phyloP scores from a whole-genome alignment of 129 eudicot species.

The Flaveria robusta region DNA sequence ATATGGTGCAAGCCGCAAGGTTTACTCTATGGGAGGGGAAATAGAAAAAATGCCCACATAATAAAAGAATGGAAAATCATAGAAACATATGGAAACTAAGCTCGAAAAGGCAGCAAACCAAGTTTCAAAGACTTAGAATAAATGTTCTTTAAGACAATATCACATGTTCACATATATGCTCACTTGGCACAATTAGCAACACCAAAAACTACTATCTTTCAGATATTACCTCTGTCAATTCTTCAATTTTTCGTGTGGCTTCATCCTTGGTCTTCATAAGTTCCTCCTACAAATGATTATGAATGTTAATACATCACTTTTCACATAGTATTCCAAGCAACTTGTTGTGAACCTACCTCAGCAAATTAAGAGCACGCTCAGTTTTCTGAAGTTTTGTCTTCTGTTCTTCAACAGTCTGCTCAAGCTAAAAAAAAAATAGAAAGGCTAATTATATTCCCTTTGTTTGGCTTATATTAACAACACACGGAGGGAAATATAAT shows the following conservation, averaged over 20 bases:
- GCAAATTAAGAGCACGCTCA: constrained; percentile 81
- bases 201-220: constrained; percentile 3
- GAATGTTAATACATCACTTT: constrained; percentile 8
- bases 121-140: not conserved
- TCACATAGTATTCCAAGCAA: constrained; percentile 22
- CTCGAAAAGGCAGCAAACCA: not conserved
- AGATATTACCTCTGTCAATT: constrained; percentile 56
- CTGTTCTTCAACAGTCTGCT: constrained; percentile 58
- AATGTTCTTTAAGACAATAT: constrained; percentile 14
- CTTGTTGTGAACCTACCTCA: constrained; percentile 51
- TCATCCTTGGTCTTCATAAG: constrained; percentile 71
- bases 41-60: not conserved
- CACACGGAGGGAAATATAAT: not conserved
- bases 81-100: not conserved
- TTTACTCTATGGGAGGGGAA: not conserved
- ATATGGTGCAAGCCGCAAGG: constrained; percentile 1
- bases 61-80: not conserved
- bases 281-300: constrained; percentile 60
- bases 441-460: not conserved
- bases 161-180: not conserved
- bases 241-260: constrained; percentile 54
- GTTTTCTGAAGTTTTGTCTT: constrained; percentile 57
- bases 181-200: constrained; percentile 11
- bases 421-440: constrained; percentile 49
- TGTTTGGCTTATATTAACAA: constrained; percentile 4